Percentiles rank a stretch among this genome's conserved stretches.
Conservation (phyloP, 345 rosid species). For the Acer campestre region DNA sequence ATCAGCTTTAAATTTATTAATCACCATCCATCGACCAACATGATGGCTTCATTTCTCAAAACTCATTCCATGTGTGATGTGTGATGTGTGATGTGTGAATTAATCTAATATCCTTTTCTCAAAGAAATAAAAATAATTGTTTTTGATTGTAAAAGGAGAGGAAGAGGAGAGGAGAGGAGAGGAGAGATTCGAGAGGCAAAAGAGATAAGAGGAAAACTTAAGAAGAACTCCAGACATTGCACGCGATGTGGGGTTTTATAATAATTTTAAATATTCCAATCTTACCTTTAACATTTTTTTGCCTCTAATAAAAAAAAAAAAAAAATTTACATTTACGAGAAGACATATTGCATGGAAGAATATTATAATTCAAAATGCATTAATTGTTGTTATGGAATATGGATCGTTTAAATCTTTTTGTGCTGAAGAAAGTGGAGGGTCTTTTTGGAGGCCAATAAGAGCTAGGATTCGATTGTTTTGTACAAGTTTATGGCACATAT, state of each 20-base stretch:
- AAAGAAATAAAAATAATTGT: background rate
- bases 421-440: background rate
- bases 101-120: background rate
- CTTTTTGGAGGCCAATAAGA: background rate
- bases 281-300: background rate
- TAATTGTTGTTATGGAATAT: background rate
- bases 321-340: background rate
- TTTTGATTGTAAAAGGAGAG: background rate
- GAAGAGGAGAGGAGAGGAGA: background rate
- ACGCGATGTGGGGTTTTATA: slow-evolving; percentile 22
- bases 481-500: too few species aligned
- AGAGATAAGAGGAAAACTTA: slow-evolving; percentile 14
- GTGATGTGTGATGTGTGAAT: too few species aligned
- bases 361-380: slow-evolving; percentile 10
- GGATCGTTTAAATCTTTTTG: background rate
- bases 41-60: background rate
- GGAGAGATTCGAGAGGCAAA: background rate
- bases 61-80: slow-evolving; percentile 17
- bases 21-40: background rate
- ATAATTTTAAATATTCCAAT: background rate
- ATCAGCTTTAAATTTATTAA: too few species aligned
- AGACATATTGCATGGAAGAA: background rate
- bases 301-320: background rate
- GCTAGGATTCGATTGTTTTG: background rate
- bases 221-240: slow-evolving; percentile 17